Conservation (phyloP, 2,329 filamentous ascomycete species). For the Mycosphaerella sp. region DNA sequence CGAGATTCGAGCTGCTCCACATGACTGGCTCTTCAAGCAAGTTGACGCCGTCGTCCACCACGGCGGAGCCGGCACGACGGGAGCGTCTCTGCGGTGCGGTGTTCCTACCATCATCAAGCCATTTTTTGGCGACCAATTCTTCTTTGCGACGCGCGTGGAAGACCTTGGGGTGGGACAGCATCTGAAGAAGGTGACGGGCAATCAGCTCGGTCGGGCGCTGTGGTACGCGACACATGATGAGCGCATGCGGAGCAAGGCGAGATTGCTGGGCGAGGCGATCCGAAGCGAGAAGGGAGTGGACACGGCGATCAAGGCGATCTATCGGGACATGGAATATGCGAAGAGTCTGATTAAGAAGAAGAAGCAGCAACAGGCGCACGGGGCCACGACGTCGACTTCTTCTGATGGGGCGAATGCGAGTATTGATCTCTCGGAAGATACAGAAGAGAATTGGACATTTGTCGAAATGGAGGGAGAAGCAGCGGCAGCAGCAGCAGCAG, state of each 20-base stretch:
- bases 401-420: conserved; percentile 19
- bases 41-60: conserved; percentile 94
- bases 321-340: conserved; percentile 91
- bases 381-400: conserved; percentile 16
- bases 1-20: conserved; percentile 82
- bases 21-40: conserved; percentile 93
- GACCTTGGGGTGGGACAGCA: conserved; percentile 89
- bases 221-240: conserved; percentile 89
- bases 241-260: conserved; percentile 84
- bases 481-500: conserved; percentile 6
- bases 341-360: conserved; percentile 64
- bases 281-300: conserved; percentile 88
- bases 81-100: conserved; percentile 82
- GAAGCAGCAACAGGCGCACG: background rate
- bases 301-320: conserved; percentile 83
- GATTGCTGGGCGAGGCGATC: conserved; percentile 75
- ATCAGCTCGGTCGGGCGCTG: conserved; percentile 73
- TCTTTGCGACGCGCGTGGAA: conserved; percentile 84
- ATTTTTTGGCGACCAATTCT: conserved; percentile 97
- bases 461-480: conserved; percentile 54
- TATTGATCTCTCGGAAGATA: conserved; percentile 23
- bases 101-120: conserved; percentile 92
- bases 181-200: conserved; percentile 83
- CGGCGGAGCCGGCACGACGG: conserved; percentile 89
- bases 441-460: conserved; percentile 67